Base-by-base conservation (phyloP, 208 protist genomes). In the Phytomonas francai region DNA sequence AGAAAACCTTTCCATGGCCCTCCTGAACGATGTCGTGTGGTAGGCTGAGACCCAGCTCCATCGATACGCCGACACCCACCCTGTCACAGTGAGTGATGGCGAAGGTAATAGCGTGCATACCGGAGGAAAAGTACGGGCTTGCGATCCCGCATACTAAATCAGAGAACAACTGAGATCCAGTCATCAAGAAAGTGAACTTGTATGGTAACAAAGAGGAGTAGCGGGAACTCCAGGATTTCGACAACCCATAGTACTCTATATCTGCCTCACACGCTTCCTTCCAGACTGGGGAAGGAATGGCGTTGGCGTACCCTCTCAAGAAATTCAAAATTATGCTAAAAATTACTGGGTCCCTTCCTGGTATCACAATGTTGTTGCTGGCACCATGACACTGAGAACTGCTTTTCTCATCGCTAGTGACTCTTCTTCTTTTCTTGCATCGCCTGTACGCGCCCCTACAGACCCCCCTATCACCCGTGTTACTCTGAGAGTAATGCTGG, bases 291-390 rank as follows among this genome's bases (percentile, higher is more conserved):
- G 81, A 76, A 3, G 6, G 34, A 11, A 90, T 72, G 0, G 81
- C 73, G 45, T 76, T 64, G 9, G 45, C 59, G 73, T 90, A 90
- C 0, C 85, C 85, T n/a, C 85, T 81, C 39, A 90, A 59, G 2
- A 90, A 54, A 51, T 90, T 90, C 33, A 90, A 69, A 36, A 90
- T 71, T 71, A 79, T 78, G 14, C 61, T 74, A 49, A 90, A 87
- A 28, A 83, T 59, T 5, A 28, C 49, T 3, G 85, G 63, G 51
- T 78, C 76, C 31, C 58, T 69, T 11, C 69, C 67, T 19, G 82
- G 79, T 19, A 89, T 66, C 4, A 62, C 65, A 57, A 89, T 74
- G 32, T 65, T 66, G 22, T 63, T 31, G n/a, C 59, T 31, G 0
- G 22, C 59, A 25, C 22, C 62, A 39, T 39, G 6, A 9, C 34